Conservation (phyloP, 2,329 filamentous ascomycete species). For the Monilinia vaccinii-corymbosi region DNA sequence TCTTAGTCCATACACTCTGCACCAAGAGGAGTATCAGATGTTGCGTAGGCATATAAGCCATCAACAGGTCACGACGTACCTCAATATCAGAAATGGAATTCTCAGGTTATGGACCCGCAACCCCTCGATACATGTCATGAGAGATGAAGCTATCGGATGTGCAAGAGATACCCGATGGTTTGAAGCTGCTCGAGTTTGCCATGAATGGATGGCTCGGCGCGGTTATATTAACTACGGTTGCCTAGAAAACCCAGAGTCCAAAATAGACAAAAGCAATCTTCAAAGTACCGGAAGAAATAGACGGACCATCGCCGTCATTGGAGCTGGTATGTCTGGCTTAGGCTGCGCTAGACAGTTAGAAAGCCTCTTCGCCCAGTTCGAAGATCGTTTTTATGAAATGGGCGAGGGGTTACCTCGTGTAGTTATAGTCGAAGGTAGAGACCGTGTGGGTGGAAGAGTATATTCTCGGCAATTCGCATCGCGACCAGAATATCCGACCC, state of each 20-base stretch:
- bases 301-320: conserved; percentile 77
- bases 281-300: conserved; percentile 39
- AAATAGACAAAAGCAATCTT: conserved; percentile 28
- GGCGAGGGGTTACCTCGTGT: conserved; percentile 65
- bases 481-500: conserved; percentile 47
- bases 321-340: conserved; percentile 88
- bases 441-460: conserved; percentile 81
- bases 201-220: conserved; percentile 82
- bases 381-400: conserved; percentile 52
- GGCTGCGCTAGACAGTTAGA: conserved; percentile 89
- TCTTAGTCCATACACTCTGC: conserved; percentile 80
- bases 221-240: conserved; percentile 98
- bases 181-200: conserved; percentile 76
- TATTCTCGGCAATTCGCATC: conserved; percentile 66
- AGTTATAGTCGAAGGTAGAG: conserved; percentile 76
- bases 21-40: conserved; percentile 73
- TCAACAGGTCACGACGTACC: conserved; percentile 84
- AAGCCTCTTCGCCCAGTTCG: conserved; percentile 73
- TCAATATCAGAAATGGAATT: conserved; percentile 94
- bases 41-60: conserved; percentile 76
- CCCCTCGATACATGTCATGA: conserved; percentile 70
- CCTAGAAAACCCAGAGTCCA: conserved; percentile 50
- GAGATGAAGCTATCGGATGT: conserved; percentile 83
- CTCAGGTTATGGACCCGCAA: conserved; percentile 83
- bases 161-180: conserved; percentile 84